phyloP scores from a whole-genome alignment of 768 basidiomycete genomes.

The Russula brevipes region DNA sequence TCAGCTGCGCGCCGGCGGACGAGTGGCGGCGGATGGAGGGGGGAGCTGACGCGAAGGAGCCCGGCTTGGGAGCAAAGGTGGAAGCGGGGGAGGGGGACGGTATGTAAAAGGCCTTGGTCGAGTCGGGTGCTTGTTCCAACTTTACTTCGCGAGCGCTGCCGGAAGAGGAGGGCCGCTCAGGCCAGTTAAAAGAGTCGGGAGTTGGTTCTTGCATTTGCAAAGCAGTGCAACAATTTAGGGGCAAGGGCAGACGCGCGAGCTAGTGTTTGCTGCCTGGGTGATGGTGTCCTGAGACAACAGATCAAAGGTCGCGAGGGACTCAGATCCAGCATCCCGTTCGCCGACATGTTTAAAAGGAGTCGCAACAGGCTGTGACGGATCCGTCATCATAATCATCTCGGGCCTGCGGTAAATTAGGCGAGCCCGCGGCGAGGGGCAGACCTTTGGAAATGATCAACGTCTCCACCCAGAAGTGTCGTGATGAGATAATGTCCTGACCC shows the following conservation, averaged over 20 bases:
- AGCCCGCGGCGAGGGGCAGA: slow-evolving; percentile 21
- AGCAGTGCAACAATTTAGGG: slow-evolving; percentile 27
- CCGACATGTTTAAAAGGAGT: slow-evolving; percentile 26
- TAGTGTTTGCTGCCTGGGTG: slow-evolving; percentile 29
- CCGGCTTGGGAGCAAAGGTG: slow-evolving; percentile 20
- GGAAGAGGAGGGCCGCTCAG: slow-evolving; percentile 24
- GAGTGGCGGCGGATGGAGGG: slow-evolving; percentile 20
- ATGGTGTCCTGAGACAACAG: slow-evolving; percentile 29
- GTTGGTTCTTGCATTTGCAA: slow-evolving; percentile 28
- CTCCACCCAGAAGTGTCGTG: slow-evolving; percentile 19
- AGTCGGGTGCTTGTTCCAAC: slow-evolving; percentile 14
- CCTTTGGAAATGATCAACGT: slow-evolving; percentile 22
- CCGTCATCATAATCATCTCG: slow-evolving; percentile 24
- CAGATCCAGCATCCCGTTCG: slow-evolving; percentile 27
- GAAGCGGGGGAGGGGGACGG: slow-evolving; percentile 35
- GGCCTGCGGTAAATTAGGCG: slow-evolving; percentile 26
- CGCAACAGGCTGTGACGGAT: slow-evolving; percentile 28
- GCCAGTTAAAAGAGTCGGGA: slow-evolving; percentile 34
- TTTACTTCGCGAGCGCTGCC: slow-evolving; percentile 24
- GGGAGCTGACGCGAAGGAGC: slow-evolving; percentile 8
- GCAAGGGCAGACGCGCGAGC: slow-evolving; percentile 13
- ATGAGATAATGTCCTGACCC: slow-evolving; percentile 18
- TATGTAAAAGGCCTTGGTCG: slow-evolving; percentile 40
- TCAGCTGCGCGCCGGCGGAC: slow-evolving; percentile 10
- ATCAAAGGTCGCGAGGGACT: slow-evolving; percentile 36